A percentile compares a stretch with the other conserved stretches of the same genome.
Conservation (phyloP, 495 filamentous ascomycete species). For the Tuber calosporum region DNA sequence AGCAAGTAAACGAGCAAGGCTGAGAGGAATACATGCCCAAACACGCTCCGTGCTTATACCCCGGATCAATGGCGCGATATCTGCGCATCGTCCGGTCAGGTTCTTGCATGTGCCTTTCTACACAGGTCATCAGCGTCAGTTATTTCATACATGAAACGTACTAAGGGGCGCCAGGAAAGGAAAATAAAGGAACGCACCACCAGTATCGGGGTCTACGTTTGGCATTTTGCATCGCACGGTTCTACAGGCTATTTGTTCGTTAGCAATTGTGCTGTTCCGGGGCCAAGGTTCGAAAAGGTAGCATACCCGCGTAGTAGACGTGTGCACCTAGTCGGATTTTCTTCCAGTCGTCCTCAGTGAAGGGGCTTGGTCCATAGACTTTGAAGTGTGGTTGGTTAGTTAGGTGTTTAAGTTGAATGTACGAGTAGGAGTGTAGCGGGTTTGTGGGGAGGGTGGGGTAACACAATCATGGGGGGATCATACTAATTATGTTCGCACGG, state of each 20-base stretch:
- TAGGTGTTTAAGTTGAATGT: neutral
- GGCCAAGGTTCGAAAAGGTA: neutral
- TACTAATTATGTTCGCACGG: constrained; percentile 73
- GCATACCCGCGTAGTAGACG: constrained; percentile 44
- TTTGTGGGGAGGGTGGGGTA: neutral
- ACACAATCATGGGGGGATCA: constrained; percentile 31
- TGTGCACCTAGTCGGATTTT: constrained; percentile 53
- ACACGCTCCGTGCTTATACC: constrained; percentile 62
- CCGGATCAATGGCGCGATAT: constrained; percentile 66
- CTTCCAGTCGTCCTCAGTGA: constrained; percentile 75
- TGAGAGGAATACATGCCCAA: constrained; percentile 79
- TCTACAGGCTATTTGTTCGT: constrained; percentile 26
- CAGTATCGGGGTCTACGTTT: constrained; percentile 71
- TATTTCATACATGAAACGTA: neutral
- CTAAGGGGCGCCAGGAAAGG: neutral
- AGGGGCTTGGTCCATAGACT: constrained; percentile 56
- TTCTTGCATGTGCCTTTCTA: constrained; percentile 58
- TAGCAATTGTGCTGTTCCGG: neutral
- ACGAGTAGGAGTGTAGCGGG: neutral
- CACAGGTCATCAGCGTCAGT: neutral
- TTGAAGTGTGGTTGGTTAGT: neutral
- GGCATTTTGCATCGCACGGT: constrained; percentile 66
- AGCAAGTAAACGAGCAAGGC: constrained; percentile 34
- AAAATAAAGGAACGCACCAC: constrained; percentile 34
- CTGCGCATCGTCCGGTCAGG: constrained; percentile 64